phyloP scores from a whole-genome alignment of 2,329 filamentous ascomycete genomes.

The Massarina eburnea region DNA sequence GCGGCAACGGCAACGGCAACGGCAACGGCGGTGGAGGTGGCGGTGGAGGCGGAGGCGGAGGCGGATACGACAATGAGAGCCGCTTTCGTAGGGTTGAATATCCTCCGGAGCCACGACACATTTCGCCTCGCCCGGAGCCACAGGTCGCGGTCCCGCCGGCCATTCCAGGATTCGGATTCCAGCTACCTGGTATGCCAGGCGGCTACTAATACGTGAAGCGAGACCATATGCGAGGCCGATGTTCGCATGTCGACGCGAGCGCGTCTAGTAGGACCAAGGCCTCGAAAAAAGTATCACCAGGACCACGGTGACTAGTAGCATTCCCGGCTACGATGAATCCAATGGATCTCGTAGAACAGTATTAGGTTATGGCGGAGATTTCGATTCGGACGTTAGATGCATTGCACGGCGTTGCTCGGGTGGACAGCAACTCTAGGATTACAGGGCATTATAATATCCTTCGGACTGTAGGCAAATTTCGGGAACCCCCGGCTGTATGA shows the following conservation, averaged over 20 bases:
- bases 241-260: too few relatives aligned
- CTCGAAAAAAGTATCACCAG: not conserved
- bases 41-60: constrained; percentile 13
- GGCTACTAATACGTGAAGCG: not conserved
- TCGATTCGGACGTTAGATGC: constrained; percentile 6
- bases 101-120: constrained; percentile 32
- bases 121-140: constrained; percentile 36
- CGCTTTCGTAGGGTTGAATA: constrained; percentile 35
- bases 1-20: constrained; percentile 20
- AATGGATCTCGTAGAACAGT: not conserved
- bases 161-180: constrained; percentile 59
- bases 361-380: not conserved
- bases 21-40: constrained; percentile 12
- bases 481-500: constrained; percentile 1
- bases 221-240: too few relatives aligned
- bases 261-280: too few relatives aligned
- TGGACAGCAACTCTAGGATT: not conserved
- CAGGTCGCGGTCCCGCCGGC: constrained; percentile 56
- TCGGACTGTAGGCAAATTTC: not conserved
- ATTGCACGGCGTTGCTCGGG: constrained; percentile 17
- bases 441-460: not conserved
- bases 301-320: too few relatives aligned
- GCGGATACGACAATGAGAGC: constrained; percentile 23
- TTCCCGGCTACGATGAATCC: not conserved
- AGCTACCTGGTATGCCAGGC: constrained; percentile 16